Conservation (phyloP, 2,329 filamentous ascomycete species). For the Hymenoscyphus fraxineus region DNA sequence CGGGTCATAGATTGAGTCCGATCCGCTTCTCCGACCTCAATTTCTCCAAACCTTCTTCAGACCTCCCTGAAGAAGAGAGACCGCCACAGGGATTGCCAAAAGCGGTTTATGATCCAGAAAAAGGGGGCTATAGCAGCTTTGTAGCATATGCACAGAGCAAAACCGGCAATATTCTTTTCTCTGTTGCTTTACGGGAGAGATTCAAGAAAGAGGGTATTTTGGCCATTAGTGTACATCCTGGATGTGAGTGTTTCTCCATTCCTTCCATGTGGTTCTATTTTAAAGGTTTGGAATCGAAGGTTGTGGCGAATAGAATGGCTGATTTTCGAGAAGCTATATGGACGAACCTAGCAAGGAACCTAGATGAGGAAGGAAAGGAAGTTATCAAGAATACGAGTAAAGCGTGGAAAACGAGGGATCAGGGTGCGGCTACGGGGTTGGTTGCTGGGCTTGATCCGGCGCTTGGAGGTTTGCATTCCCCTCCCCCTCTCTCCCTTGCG, state of each 20-base stretch:
- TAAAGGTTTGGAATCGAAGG: no score
- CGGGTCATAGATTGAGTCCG: conserved; percentile 37
- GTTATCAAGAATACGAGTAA: conserved; percentile 15
- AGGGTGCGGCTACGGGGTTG: conserved; percentile 21
- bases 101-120: neutral
- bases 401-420: conserved; percentile 19
- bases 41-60: conserved; percentile 26
- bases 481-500: neutral
- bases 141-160: conserved; percentile 44
- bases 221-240: conserved; percentile 19
- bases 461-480: neutral
- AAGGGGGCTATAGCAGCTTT: conserved; percentile 20
- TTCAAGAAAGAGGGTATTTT: conserved; percentile 18
- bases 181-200: conserved; percentile 10
- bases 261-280: no score
- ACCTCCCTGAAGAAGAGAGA: conserved; percentile 18
- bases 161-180: conserved; percentile 40
- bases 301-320: neutral
- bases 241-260: conserved; percentile 11
- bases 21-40: conserved; percentile 38
- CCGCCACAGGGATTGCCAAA: conserved; percentile 13
- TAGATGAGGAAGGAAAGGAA: conserved; percentile 15
- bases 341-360: conserved; percentile 19
- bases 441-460: conserved; percentile 23
- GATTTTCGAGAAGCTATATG: conserved; percentile 12